Percentiles rank a stretch among this genome's conserved stretches.
phyloP scores from a whole-genome alignment of 1,139 yeast genomes.

The Lodderomyces jiufengensis region DNA sequence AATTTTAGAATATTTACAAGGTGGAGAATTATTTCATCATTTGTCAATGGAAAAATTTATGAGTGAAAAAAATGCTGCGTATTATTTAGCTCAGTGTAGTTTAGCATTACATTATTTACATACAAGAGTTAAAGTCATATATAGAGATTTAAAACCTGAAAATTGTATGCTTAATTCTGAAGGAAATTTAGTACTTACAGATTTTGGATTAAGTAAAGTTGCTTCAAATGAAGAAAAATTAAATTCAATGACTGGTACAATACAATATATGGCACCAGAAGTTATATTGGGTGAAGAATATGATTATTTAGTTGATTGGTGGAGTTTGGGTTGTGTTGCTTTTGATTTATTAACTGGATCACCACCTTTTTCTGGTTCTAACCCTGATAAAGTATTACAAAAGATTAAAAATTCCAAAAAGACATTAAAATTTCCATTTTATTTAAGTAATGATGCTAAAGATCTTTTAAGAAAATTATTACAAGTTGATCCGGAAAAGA shows the following conservation, averaged over 20 bases:
- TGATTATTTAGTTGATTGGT: slow-evolving; percentile 90
- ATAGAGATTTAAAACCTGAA: slow-evolving; percentile 91
- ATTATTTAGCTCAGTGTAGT: slow-evolving; percentile 83
- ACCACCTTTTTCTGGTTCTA: slow-evolving; percentile 93
- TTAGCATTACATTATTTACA: slow-evolving; percentile 81
- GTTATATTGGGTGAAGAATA: slow-evolving; percentile 82
- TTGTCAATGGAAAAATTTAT: slow-evolving; percentile 48
- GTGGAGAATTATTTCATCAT: slow-evolving; percentile 90
- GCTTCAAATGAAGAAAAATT: slow-evolving; percentile 36
- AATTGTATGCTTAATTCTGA: slow-evolving; percentile 77
- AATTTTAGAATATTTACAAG: slow-evolving; percentile 82
- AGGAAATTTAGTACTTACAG: slow-evolving; percentile 85
- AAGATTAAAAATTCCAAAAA: slow-evolving; percentile 66
- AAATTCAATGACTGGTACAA: slow-evolving; percentile 85
- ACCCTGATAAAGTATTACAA: slow-evolving; percentile 75
- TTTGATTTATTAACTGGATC: slow-evolving; percentile 85
- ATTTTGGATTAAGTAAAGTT: slow-evolving; percentile 86
- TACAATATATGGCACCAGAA: slow-evolving; percentile 97
- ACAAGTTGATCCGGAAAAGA: slow-evolving; percentile 68
- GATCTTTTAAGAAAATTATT: slow-evolving; percentile 72
- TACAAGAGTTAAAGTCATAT: slow-evolving; percentile 69
- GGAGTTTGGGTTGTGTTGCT: slow-evolving; percentile 91
- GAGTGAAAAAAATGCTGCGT: slow-evolving; percentile 75
- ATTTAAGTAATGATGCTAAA: slow-evolving; percentile 79
- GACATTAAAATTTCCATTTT: slow-evolving; percentile 74